Evolutionary conservation across 176 grass and related monocot species (phyloP).

Genomic region (Bromus sterilis): DNA sequence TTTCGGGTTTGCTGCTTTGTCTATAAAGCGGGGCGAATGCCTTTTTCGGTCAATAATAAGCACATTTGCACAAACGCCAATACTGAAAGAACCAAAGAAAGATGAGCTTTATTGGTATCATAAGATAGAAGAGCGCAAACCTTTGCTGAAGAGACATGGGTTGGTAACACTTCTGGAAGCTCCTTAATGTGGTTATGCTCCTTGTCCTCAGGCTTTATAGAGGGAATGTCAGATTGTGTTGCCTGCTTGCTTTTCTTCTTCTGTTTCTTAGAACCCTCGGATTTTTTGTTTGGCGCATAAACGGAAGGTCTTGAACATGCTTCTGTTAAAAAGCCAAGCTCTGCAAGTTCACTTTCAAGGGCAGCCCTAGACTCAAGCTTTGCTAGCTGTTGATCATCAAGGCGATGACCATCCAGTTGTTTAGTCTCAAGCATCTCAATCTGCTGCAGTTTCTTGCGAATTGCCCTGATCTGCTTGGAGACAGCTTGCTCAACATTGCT

Average conservation of each 20-base stretch:
- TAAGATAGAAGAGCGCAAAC: slow-evolving; percentile 19
- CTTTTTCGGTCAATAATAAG: no score
- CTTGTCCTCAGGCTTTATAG: slow-evolving; percentile 39
- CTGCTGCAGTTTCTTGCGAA: slow-evolving; percentile 96
- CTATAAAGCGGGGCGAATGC: no score
- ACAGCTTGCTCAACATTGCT: slow-evolving; percentile 57
- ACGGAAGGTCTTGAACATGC: slow-evolving; percentile 26
- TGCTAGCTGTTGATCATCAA: slow-evolving; percentile 82
- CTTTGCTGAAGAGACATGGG: slow-evolving; percentile 40
- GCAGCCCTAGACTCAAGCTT: slow-evolving; percentile 68
- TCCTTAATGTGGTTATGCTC: slow-evolving; percentile 23
- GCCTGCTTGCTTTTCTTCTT: slow-evolving; percentile 68
- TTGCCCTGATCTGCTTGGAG: slow-evolving; percentile 77
- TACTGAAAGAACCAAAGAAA: slow-evolving; percentile 8
- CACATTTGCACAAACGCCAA: not conserved
- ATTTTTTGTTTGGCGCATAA: slow-evolving; percentile 39
- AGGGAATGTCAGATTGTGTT: slow-evolving; percentile 32
- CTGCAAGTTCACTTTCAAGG: slow-evolving; percentile 69
- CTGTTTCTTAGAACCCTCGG: slow-evolving; percentile 75
- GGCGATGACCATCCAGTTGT: slow-evolving; percentile 61
- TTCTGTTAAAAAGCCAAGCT: slow-evolving; percentile 63
- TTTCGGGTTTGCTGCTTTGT: no score
- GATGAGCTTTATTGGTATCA: not conserved
- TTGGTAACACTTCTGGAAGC: slow-evolving; percentile 34
- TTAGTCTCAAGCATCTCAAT: slow-evolving; percentile 92